phyloP scores from a whole-genome alignment of 1,139 yeast species.

The Blastobotrys raffinosifermentans region DNA sequence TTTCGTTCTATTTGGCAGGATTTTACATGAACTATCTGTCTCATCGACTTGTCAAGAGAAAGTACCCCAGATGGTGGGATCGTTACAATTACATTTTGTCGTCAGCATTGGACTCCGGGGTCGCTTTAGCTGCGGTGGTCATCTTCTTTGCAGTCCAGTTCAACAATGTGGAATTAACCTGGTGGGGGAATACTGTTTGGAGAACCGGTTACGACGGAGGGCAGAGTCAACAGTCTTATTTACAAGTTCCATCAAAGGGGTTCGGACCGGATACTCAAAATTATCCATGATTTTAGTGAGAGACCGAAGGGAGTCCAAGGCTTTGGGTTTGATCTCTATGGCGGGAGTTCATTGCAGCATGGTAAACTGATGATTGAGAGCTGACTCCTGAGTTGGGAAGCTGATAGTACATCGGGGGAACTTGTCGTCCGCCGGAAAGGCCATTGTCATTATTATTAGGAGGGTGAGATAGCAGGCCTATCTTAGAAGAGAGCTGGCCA shows the following conservation, averaged over 20 bases:
- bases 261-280: not conserved
- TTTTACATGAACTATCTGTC: slow-evolving; percentile 21
- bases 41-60: slow-evolving; percentile 11
- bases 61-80: slow-evolving; percentile 49
- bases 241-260: not conserved
- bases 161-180: slow-evolving; percentile 30
- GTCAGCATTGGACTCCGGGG: slow-evolving; percentile 51
- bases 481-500: not conserved
- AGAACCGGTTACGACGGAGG: slow-evolving; percentile 41
- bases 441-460: not conserved
- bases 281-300: not conserved
- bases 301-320: not conserved
- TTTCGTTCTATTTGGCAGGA: slow-evolving; percentile 41
- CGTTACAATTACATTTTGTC: slow-evolving; percentile 57
- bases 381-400: no score
- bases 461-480: not conserved
- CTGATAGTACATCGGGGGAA: no score
- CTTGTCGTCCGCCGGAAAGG: no score
- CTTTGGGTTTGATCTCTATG: not conserved
- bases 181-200: slow-evolving; percentile 56
- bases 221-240: not conserved
- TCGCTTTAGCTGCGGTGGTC: slow-evolving; percentile 49
- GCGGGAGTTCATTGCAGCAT: not conserved
- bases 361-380: no score
- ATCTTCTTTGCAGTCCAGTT: slow-evolving; percentile 52